phyloP scores from a whole-genome alignment of 768 basidiomycete species.

The Amanita inopinata region DNA sequence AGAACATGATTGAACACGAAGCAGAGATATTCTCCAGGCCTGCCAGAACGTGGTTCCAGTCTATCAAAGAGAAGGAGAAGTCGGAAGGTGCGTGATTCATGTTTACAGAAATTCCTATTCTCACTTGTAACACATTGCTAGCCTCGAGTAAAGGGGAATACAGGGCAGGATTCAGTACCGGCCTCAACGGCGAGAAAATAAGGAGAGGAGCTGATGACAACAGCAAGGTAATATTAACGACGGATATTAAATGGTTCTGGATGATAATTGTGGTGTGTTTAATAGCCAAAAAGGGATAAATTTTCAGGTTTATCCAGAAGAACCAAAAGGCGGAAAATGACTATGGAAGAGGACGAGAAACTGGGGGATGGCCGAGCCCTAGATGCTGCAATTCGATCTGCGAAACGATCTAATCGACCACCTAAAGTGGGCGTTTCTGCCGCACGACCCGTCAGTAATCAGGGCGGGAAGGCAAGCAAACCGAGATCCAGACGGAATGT shows the following conservation, averaged over 20 bases:
- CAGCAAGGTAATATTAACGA: conserved; percentile 29
- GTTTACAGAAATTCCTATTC: neutral
- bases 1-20: conserved; percentile 92
- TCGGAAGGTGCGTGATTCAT: conserved; percentile 50
- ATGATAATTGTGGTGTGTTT: neutral
- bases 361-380: conserved; percentile 42
- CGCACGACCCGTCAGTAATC: conserved; percentile 20
- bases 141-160: conserved; percentile 72
- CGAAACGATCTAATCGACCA: conserved; percentile 71
- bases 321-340: conserved; percentile 82
- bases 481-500: conserved; percentile 16
- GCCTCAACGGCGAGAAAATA: conserved; percentile 27
- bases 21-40: conserved; percentile 89
- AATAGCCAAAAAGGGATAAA: conserved; percentile 67
- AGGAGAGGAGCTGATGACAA: conserved; percentile 25
- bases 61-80: conserved; percentile 67
- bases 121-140: conserved; percentile 20
- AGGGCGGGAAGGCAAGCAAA: conserved; percentile 26
- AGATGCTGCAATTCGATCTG: conserved; percentile 73
- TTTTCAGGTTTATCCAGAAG: conserved; percentile 79
- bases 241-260: conserved; percentile 6
- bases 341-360: conserved; percentile 70
- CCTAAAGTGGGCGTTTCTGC: conserved; percentile 62
- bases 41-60: conserved; percentile 98
- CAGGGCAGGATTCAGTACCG: conserved; percentile 38